Evolutionary conservation across 148 eudicot species (phyloP).

Genomic region (Vaccinium macrocarpon): DNA sequence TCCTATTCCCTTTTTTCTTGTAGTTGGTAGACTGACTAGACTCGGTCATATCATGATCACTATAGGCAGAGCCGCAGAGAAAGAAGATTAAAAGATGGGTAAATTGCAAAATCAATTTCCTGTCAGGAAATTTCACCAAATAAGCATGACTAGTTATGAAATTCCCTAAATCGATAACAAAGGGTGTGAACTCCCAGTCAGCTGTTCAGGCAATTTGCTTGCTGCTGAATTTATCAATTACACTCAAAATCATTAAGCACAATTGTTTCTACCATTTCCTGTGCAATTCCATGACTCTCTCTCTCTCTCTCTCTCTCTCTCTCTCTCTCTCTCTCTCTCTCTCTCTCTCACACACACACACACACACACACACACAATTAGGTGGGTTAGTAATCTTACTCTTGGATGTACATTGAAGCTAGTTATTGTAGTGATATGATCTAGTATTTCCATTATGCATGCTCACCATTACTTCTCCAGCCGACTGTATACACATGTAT

Average conservation of each 20-base stretch:
- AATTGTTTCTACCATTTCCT: background rate
- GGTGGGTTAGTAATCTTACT: background rate
- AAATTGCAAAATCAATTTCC: constrained; percentile 11
- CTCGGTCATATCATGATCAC: constrained; percentile 14
- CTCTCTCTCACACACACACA: too few relatives aligned
- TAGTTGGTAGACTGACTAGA: constrained; percentile 1
- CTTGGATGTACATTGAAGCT: background rate
- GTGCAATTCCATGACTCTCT: background rate
- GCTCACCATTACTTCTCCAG: background rate
- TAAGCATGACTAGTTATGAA: constrained; percentile 9
- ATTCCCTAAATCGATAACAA: constrained; percentile 21
- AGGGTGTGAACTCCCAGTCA: constrained; percentile 7
- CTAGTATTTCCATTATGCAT: background rate
- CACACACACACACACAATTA: background rate
- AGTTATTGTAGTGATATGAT: background rate
- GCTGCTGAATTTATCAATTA: constrained; percentile 1
- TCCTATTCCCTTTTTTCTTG: constrained; percentile 12
- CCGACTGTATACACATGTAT: background rate
- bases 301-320: too few relatives aligned
- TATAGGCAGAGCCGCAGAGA: constrained; percentile 19
- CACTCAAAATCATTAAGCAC: background rate
- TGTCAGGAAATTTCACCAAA: constrained; percentile 9
- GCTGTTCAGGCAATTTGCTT: background rate
- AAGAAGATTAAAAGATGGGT: constrained; percentile 20
- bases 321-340: too few relatives aligned